Base-by-base conservation (phyloP, 2,329 filamentous ascomycete species). In the Neophaeococcomyces aloes region DNA sequence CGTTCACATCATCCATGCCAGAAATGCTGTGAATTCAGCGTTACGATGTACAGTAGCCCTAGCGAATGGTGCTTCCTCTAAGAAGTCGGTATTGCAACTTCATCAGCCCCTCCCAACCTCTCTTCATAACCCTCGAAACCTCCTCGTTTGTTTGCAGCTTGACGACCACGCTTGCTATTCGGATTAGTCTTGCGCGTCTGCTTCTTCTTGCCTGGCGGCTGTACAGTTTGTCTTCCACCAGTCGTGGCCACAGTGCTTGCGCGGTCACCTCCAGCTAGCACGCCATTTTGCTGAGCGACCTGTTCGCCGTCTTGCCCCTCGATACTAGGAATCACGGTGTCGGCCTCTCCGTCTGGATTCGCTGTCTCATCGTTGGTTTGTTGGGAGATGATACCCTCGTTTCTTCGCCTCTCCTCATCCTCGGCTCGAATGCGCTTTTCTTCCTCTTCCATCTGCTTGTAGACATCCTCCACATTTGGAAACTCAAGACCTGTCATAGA, bases 401-500 rank as follows among this genome's bases (percentile, higher is more conserved):
- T 47, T 14, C 42, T 42, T 27, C 46, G 46, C 36, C 51, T 39
- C 15, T 54, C 52, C 13, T 61, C 62, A 34, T 61, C 58, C 3
- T 65, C 65, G 40, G 67, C 68, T 36, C 59, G 62, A 40, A 69
- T 49, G 34, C 63, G 51, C 30, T 69, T 64, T 45, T 68, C 63
- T 6, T 65, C 60, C 40, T 62, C 57, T 47, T 65, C 65, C 49
- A 70, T 64, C 40, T 64, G 65, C n/a, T 65, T 62, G 44, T 69
- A 66, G 17, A 70, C 67, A 38, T 59, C 60, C 45, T 61, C 64
- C 50, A 65, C 50, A 42, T 59, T 67, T 45, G 68, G 65, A 21
- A 66, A 65, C 36, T 69, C 62, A 15, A 68, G 53, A 2, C 61
- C 64, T 7, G 67, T 67, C 63, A 70, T 61, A 46, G 64, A 60